These are phyloP conservation scores for Panaeolus papilionaceus DNA, from an alignment of 768 basidiomycete genomes.

Conservation along the genomic window DNA sequence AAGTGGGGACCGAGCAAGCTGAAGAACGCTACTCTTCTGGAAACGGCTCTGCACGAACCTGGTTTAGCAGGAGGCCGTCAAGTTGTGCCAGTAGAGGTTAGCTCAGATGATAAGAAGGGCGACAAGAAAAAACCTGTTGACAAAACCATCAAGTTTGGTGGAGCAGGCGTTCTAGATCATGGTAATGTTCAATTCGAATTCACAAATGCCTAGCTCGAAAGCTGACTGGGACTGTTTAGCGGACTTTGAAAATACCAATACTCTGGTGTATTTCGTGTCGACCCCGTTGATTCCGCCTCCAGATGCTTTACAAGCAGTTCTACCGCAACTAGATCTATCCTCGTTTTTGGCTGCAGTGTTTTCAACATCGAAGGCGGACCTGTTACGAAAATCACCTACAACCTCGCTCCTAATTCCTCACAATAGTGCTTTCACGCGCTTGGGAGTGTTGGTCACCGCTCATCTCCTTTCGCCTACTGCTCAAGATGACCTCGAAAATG, in stretches of 20 bases:
- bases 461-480: slow-evolving; percentile 84
- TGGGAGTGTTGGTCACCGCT: slow-evolving; percentile 84
- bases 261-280: slow-evolving; percentile 89
- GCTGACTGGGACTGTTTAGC: slow-evolving; percentile 49
- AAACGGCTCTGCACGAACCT: slow-evolving; percentile 76
- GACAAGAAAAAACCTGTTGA: slow-evolving; percentile 52
- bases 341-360: slow-evolving; percentile 91
- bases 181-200: slow-evolving; percentile 51
- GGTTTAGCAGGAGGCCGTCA: slow-evolving; percentile 76
- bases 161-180: slow-evolving; percentile 78
- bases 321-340: slow-evolving; percentile 86
- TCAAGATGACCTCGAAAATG: slow-evolving; percentile 79
- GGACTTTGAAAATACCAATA: slow-evolving; percentile 70
- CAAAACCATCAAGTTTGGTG: slow-evolving; percentile 79
- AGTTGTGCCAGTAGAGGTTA: slow-evolving; percentile 73
- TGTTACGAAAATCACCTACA: slow-evolving; percentile 64
- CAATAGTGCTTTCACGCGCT: slow-evolving; percentile 86
- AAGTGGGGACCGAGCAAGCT: slow-evolving; percentile 76
- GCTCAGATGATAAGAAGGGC: slow-evolving; percentile 51
- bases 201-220: neutral
- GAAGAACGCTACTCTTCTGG: slow-evolving; percentile 73
- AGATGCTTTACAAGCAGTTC: slow-evolving; percentile 79
- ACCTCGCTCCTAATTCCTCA: slow-evolving; percentile 88
- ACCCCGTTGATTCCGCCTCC: slow-evolving; percentile 82
- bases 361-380: slow-evolving; percentile 82